Evolutionary conservation across 2,329 filamentous ascomycete genomes (phyloP).

Genomic region (Cercospora citrullina): DNA sequence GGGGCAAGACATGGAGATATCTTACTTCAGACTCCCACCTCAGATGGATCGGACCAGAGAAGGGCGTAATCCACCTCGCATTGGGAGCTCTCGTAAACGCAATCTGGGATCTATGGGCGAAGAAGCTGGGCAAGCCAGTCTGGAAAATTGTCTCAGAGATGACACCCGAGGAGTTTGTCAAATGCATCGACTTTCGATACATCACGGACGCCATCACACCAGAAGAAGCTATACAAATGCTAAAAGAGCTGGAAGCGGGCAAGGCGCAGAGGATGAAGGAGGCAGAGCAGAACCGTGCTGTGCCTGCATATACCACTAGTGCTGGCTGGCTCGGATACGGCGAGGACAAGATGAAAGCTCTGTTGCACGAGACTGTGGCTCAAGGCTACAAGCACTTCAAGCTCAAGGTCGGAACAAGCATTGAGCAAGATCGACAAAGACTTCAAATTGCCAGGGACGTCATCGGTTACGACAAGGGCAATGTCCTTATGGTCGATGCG

Average conservation of each 20-base stretch:
- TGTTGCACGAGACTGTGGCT: conserved; percentile 71
- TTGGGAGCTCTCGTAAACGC: conserved; percentile 84
- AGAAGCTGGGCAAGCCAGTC: conserved; percentile 79
- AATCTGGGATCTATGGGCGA: conserved; percentile 94
- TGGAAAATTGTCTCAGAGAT: conserved; percentile 90
- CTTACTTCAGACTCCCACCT: conserved; percentile 89
- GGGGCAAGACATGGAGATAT: conserved; percentile 86
- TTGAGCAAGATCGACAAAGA: conserved; percentile 70
- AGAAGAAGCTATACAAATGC: conserved; percentile 72
- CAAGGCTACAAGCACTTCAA: conserved; percentile 86
- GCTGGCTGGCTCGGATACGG: conserved; percentile 91
- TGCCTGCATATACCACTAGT: conserved; percentile 87
- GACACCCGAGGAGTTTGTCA: conserved; percentile 81
- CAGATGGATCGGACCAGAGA: conserved; percentile 91
- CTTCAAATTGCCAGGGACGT: conserved; percentile 74
- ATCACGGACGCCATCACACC: conserved; percentile 91
- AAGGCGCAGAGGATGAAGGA: conserved; percentile 73
- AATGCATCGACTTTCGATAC: conserved; percentile 90
- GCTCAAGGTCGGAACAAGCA: conserved; percentile 76
- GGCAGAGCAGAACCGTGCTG: conserved; percentile 70
- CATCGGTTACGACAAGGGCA: conserved; percentile 78
- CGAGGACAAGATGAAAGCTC: conserved; percentile 77
- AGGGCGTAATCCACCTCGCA: conserved; percentile 90
- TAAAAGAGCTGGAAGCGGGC: conserved; percentile 64
- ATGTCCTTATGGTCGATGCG: conserved; percentile 88